Evolutionary conservation across 2,329 filamentous ascomycete species (phyloP).

Genomic region (Pseudogymnoascus sp.): DNA sequence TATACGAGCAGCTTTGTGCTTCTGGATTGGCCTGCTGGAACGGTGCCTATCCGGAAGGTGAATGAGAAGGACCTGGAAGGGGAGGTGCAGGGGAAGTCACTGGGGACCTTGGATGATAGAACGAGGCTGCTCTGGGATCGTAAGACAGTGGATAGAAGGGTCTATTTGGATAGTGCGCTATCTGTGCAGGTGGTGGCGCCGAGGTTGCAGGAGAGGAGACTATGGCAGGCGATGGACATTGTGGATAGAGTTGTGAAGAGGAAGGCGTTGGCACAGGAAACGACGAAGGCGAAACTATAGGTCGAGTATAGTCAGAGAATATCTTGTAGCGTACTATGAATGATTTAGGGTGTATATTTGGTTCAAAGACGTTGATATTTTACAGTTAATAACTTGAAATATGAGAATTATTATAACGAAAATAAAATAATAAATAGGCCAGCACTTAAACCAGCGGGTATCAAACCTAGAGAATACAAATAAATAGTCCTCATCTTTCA

Average conservation of each 20-base stretch:
- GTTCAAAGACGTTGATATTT: neutral
- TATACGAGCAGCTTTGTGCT: slow-evolving; percentile 56
- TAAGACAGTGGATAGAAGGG: slow-evolving; percentile 22
- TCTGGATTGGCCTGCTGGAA: slow-evolving; percentile 53
- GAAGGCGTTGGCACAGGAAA: neutral
- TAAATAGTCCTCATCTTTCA: neutral
- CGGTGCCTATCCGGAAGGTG: slow-evolving; percentile 46
- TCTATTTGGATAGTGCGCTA: slow-evolving; percentile 24
- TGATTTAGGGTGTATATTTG: too few relatives aligned
- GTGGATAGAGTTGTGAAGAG: slow-evolving; percentile 20
- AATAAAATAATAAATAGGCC: neutral
- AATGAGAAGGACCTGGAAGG: slow-evolving; percentile 39
- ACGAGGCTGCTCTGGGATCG: slow-evolving; percentile 42
- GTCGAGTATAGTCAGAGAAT: neutral
- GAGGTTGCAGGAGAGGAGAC: slow-evolving; percentile 23
- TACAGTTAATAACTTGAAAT: neutral
- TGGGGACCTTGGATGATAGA: slow-evolving; percentile 52
- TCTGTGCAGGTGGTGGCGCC: slow-evolving; percentile 26
- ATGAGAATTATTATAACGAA: neutral
- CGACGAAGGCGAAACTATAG: slow-evolving; percentile 16
- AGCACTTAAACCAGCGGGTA: too few relatives aligned
- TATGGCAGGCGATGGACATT: slow-evolving; percentile 24
- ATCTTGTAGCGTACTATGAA: neutral
- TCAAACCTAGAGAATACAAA: neutral
- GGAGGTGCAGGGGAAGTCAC: slow-evolving; percentile 37